Evolutionary conservation across 2,329 filamentous ascomycete genomes (phyloP), one percentile per base, ranked within the genome.

Genomic region (Daldinia eschscholtzii): DNA sequence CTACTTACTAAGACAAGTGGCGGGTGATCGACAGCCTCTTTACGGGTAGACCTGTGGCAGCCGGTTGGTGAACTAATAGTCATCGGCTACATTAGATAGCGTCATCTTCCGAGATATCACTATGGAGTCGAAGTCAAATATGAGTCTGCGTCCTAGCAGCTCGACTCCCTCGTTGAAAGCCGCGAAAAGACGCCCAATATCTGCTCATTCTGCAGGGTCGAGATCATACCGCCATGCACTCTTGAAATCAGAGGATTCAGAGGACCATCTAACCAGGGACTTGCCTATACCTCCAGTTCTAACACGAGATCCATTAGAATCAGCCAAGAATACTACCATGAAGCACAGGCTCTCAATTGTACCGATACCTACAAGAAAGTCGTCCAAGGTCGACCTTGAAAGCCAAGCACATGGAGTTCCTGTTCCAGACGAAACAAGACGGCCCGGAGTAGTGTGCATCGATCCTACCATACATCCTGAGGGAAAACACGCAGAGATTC

Each of bases 241-340:
- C 23, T 64, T 77, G 61, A 77, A 73, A 58, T 64, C 62, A 6
- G 67, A 59, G 10, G 9, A 39, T 64, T 23, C 55, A 15, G 37
- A 30, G 1, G 65, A 73, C n/a, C 46, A 63, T n/a, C 37, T 70
- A 20, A 63, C 42, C 28, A 76, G 71, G 61, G 74, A 77, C 20
- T 39, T 70, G 23, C 76, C 76, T 50, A 59, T 74, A 33, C 74
- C 76, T 39, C 74, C 76, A 3, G 57, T 77, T n/a, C 55, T 78
- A 18, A 76, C 72, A 12, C 61, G 61, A 10, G 65, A 63, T 1
- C 46, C 64, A 10, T 15, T 57, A 23, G 44, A 60, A 26, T 41
- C 20, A 42, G 55, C 23, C 37, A 64, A n/a, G 39, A 56, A 41
- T 26, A 37, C 58, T 10, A 57, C 50, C 10, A 44, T 44, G 35